These are phyloP conservation scores for Pichia sp. DNA, from an alignment of 1,139 yeast species.

Conservation along the genomic window DNA sequence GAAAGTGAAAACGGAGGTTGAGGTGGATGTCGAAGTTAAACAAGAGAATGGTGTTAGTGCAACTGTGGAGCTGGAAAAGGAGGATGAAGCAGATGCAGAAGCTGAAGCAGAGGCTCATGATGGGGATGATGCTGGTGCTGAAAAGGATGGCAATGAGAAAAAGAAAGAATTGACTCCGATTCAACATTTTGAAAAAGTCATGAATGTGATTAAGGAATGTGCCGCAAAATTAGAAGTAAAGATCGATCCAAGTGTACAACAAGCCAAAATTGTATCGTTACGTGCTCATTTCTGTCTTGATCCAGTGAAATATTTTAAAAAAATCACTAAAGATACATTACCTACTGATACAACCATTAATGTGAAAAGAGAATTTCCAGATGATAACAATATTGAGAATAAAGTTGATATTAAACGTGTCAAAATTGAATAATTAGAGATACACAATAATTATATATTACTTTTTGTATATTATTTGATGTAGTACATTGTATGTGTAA, in stretches of 20 bases:
- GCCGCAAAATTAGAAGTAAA: constrained; percentile 32
- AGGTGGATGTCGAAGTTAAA: not conserved
- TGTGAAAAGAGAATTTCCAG: constrained; percentile 4
- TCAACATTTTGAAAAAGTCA: constrained; percentile 39
- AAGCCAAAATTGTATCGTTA: constrained; percentile 55
- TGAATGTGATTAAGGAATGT: constrained; percentile 45
- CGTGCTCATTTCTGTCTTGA: constrained; percentile 58
- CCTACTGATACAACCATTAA: not conserved
- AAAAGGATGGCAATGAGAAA: constrained; percentile 9
- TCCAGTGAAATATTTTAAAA: constrained; percentile 36
- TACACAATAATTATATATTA: not conserved
- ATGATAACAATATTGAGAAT: not conserved
- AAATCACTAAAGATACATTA: constrained; percentile 6
- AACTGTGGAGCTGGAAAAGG: not conserved
- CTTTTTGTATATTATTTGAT: not conserved
- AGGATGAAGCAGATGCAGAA: not conserved
- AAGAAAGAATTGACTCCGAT: constrained; percentile 15
- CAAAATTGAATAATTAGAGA: constrained; percentile 12
- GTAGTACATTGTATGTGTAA: not conserved
- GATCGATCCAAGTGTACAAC: constrained; percentile 48
- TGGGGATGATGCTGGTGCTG: constrained; percentile 1
- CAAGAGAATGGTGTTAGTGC: not conserved
- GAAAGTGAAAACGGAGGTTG: not conserved
- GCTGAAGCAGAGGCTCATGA: constrained; percentile 1
- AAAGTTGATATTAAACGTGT: constrained; percentile 4